A percentile compares a stretch with the other conserved stretches of the same genome.
Conservation (phyloP, 2,329 filamentous ascomycete genomes). For the Xylariaceae sp. region DNA sequence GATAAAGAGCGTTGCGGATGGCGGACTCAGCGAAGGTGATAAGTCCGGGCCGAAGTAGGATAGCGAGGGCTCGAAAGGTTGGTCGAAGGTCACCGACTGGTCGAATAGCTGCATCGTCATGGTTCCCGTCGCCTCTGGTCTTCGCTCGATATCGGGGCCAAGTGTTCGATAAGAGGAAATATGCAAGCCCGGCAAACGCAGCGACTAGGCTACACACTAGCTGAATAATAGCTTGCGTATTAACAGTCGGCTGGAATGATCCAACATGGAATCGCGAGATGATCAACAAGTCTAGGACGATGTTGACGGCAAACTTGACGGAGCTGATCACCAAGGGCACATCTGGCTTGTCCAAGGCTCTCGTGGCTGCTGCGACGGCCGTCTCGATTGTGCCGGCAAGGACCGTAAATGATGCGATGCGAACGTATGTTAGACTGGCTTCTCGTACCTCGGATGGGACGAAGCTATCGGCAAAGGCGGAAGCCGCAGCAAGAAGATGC, state of each 20-base stretch:
- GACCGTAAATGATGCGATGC: slow-evolving; percentile 67
- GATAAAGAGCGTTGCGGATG: slow-evolving; percentile 70
- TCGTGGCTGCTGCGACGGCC: slow-evolving; percentile 64
- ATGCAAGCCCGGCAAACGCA: slow-evolving; percentile 60
- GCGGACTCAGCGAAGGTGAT: slow-evolving; percentile 69
- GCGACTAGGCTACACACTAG: slow-evolving; percentile 65
- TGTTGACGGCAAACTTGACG: slow-evolving; percentile 69
- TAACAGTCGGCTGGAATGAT: slow-evolving; percentile 59
- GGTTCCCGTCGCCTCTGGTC: slow-evolving; percentile 3
- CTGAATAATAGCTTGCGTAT: slow-evolving; percentile 68
- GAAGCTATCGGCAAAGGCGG: slow-evolving; percentile 63
- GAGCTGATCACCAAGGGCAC: slow-evolving; percentile 70
- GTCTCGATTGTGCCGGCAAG: slow-evolving; percentile 68
- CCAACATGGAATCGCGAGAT: slow-evolving; percentile 70
- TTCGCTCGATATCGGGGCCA: slow-evolving; percentile 24
- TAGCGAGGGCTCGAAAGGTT: slow-evolving; percentile 50
- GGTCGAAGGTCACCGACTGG: slow-evolving; percentile 37
- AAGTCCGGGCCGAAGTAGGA: slow-evolving; percentile 62
- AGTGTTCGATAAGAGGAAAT: slow-evolving; percentile 60
- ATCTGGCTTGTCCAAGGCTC: slow-evolving; percentile 72
- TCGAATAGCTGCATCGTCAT: slow-evolving; percentile 22
- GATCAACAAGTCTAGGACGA: slow-evolving; percentile 68
- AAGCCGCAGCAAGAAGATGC: slow-evolving; percentile 63
- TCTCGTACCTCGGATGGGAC: slow-evolving; percentile 64
- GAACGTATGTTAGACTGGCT: slow-evolving; percentile 66